A percentile compares a stretch with the other conserved stretches of the same genome.
These are phyloP conservation scores for Penicillium rolfsii DNA, from an alignment of 2,329 filamentous ascomycete species.

Conservation along the genomic window DNA sequence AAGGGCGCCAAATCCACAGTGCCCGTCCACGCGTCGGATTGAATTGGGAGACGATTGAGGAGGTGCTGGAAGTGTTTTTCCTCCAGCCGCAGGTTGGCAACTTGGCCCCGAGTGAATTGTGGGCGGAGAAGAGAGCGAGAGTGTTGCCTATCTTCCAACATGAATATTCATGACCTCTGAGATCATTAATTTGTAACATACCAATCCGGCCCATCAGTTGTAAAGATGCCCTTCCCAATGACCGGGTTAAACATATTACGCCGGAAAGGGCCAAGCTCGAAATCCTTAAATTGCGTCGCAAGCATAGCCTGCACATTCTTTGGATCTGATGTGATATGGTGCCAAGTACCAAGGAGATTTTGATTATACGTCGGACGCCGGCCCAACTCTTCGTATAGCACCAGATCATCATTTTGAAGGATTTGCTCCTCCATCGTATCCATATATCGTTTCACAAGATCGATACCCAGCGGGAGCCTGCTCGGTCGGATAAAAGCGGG, in stretches of 20 bases:
- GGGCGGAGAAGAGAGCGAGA: conserved; percentile 51
- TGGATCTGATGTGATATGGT: background rate
- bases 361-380: background rate
- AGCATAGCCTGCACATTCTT: conserved; percentile 1
- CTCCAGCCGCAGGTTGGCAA: conserved; percentile 60
- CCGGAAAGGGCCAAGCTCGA: conserved; percentile 12
- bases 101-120: conserved; percentile 57
- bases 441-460: background rate
- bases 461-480: background rate
- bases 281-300: conserved; percentile 10
- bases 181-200: background rate
- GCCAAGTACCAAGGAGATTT: background rate
- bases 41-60: conserved; percentile 51
- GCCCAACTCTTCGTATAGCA: background rate
- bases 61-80: conserved; percentile 58
- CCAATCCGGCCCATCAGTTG: conserved; percentile 35
- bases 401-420: background rate
- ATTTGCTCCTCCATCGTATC: background rate
- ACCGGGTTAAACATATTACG: conserved; percentile 43
- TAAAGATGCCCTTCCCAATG: conserved; percentile 51
- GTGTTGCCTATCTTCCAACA: conserved; percentile 52
- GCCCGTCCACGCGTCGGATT: conserved; percentile 53
- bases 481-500: background rate
- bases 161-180: conserved; percentile 42
- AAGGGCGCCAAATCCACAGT: conserved; percentile 64